Evolutionary conservation across 164 flowering plant genomes (phyloP).

Genomic region (Echeveria elegans): DNA sequence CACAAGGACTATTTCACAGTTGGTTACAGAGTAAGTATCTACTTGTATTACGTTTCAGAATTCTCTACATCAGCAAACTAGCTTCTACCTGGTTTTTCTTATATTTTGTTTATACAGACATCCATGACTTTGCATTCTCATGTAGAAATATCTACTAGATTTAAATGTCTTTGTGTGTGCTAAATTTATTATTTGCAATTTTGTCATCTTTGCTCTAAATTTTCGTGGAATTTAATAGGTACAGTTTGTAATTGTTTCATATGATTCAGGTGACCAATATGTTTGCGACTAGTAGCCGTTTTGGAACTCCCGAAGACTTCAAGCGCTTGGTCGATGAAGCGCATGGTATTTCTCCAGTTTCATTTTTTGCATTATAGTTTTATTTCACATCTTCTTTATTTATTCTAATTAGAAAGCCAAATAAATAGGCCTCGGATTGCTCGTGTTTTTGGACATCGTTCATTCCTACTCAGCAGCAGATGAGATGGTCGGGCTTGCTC

Average conservation of each 20-base stretch:
- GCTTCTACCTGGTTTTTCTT: neutral
- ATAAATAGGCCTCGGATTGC: slow-evolving; percentile 61
- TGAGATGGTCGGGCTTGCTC: slow-evolving; percentile 89
- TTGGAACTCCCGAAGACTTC: slow-evolving; percentile 96
- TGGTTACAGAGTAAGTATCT: slow-evolving; percentile 74
- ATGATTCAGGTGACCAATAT: slow-evolving; percentile 76
- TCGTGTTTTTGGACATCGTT: slow-evolving; percentile 84
- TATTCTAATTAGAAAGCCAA: neutral
- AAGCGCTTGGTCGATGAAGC: slow-evolving; percentile 94
- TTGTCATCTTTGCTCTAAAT: neutral
- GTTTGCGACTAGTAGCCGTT: slow-evolving; percentile 90
- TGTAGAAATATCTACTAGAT: neutral
- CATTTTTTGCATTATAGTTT: neutral
- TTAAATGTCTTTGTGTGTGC: neutral
- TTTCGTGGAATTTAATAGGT: neutral
- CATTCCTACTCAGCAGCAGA: slow-evolving; percentile 97
- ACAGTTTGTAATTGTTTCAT: slow-evolving; percentile 3
- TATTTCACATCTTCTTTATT: neutral
- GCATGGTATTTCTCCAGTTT: slow-evolving; percentile 44
- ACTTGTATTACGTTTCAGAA: neutral
- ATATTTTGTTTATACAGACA: neutral
- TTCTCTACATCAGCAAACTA: neutral
- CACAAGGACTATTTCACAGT: slow-evolving; percentile 92
- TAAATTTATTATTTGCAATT: neutral
- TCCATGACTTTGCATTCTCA: neutral